Evolutionary conservation across 176 grass and related monocot species (phyloP), one percentile per base, ranked within the genome.

Genomic region (Aegilops speltoides): DNA sequence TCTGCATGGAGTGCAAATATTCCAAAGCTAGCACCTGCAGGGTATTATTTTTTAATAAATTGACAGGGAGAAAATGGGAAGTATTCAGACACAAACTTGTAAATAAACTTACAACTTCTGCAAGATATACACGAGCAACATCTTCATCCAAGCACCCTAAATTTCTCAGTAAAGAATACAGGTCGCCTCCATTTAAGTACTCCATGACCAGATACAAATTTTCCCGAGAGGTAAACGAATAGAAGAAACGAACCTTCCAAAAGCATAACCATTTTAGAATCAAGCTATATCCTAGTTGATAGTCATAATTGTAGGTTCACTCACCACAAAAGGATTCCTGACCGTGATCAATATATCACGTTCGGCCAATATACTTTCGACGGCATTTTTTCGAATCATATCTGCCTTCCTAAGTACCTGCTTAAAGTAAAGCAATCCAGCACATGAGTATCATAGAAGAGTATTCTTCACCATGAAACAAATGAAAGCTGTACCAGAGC

Each of bases 181-280:
- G 73, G 64, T 99, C 97, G 23, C 97, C 97, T 82, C 97, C 97
- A 83, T 99, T 99, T 78, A 99, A 87, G 83, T 99, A 99, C 89
- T 99, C 97, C 97, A 99, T 99, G 37, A 99, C 97, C 78, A 99
- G 89, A 88, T 99, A 99, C 79, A 99, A 91, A 89, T 99, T 99
- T 61, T 97, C 94, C 70, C 97, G 92, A 32, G 97, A 99, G 43
- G 97, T 99, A 81, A 99, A 99, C 50, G 97, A 99, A 93, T 94
- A 99, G 87, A 99, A 99, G 88, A 99, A 99, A 6, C 97, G 97
- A 57, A 99, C 97, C 97, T 98, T 78, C 76, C 54, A 91, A 32
- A 93, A 93, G 83, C 12, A 86, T 25, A 32, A 46, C 10, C 26
- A 80, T 33, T 68, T 95, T 32, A 87, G 82, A 87, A 74, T 78